Evolutionary conservation across 257 asterid species (phyloP).

Genomic region (Solanum pinnatisectum): DNA sequence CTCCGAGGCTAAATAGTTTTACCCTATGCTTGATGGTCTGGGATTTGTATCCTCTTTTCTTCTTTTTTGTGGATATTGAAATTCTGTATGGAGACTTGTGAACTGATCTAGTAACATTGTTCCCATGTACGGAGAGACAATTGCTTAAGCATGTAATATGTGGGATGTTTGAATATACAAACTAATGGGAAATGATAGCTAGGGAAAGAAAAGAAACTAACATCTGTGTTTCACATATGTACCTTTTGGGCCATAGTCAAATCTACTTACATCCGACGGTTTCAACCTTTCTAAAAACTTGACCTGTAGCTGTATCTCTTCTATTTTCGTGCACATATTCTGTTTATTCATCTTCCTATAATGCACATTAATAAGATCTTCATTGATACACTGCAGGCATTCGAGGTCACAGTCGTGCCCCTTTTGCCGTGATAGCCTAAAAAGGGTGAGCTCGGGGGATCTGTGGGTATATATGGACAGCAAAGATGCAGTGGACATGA

Average conservation of each 20-base stretch:
- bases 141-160: neutral
- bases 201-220: neutral
- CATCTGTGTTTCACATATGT: neutral
- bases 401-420: conserved; percentile 92
- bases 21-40: neutral
- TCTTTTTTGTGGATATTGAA: neutral
- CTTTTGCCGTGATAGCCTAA: conserved; percentile 86
- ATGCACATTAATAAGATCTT: neutral
- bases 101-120: neutral
- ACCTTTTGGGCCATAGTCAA: neutral
- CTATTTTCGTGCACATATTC: neutral
- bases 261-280: neutral
- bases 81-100: neutral
- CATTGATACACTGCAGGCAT: conserved; percentile 42
- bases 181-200: neutral
- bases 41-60: neutral
- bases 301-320: neutral
- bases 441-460: conserved; percentile 77
- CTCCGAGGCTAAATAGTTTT: neutral
- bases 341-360: neutral
- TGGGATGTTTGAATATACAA: neutral
- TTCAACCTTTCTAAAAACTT: neutral
- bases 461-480: conserved; percentile 77
- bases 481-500: conserved; percentile 62
- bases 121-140: neutral